A percentile compares a stretch with the other conserved stretches of the same genome.
These are phyloP conservation scores for Cryptococcus neoformans DNA, from an alignment of 1,284 basidiomycete genomes.

Conservation along the genomic window DNA sequence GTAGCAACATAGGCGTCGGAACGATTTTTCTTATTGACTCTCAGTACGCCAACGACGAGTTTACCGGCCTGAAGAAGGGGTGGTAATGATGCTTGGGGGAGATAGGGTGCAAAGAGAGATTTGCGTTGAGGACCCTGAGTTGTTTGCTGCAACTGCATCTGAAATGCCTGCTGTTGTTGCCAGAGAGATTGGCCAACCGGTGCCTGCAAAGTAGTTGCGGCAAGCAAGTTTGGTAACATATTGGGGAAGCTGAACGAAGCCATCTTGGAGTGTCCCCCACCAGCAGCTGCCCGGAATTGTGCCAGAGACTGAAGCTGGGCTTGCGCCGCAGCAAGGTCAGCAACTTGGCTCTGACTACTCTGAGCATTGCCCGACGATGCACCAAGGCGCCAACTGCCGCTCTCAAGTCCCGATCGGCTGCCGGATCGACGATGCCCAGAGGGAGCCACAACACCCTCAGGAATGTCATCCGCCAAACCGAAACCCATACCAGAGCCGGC, in stretches of 20 bases:
- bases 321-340: slow-evolving; percentile 82
- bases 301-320: slow-evolving; percentile 94
- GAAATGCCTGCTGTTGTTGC: slow-evolving; percentile 71
- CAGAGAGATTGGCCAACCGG: slow-evolving; percentile 57
- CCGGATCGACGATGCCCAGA: slow-evolving; percentile 69
- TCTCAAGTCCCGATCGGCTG: slow-evolving; percentile 50
- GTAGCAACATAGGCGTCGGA: slow-evolving; percentile 99
- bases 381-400: slow-evolving; percentile 73
- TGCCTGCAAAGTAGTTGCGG: slow-evolving; percentile 77
- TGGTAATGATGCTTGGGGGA: slow-evolving; percentile 95
- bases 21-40: slow-evolving; percentile 98
- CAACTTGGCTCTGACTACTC: slow-evolving; percentile 62
- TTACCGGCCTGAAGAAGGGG: slow-evolving; percentile 97
- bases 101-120: slow-evolving; percentile 97
- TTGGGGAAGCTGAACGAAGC: slow-evolving; percentile 97
- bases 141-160: slow-evolving; percentile 81
- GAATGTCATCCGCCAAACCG: slow-evolving; percentile 32
- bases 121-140: slow-evolving; percentile 92
- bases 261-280: slow-evolving; percentile 94
- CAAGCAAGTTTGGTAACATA: slow-evolving; percentile 93
- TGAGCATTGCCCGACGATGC: slow-evolving; percentile 55
- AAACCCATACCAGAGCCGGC: slow-evolving; percentile 35
- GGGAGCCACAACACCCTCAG: slow-evolving; percentile 42
- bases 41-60: slow-evolving; percentile 93
- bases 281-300: slow-evolving; percentile 93